Evolutionary conservation across 139 green algal species (phyloP).

Genomic region (Micromonas commoda): DNA sequence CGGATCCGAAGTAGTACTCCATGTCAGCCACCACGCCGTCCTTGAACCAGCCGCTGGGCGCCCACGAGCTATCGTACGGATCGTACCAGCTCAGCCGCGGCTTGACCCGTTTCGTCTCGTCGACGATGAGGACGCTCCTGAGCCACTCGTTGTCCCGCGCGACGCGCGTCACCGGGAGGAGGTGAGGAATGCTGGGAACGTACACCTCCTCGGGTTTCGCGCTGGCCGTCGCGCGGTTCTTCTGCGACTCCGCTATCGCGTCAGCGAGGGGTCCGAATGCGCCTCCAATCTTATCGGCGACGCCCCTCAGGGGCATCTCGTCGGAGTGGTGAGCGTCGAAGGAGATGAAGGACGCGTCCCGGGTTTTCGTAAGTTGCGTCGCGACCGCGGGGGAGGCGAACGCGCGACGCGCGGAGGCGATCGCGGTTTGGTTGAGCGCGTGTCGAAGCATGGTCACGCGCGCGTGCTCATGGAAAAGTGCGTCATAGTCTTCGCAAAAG

Average conservation of each 20-base stretch:
- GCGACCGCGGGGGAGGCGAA: no score
- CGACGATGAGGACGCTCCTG: neutral
- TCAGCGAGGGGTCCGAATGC: neutral
- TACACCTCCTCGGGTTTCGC: neutral
- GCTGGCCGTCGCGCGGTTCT: neutral
- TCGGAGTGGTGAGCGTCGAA: conserved; percentile 1
- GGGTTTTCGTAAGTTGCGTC: no score
- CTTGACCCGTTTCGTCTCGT: conserved; percentile 3
- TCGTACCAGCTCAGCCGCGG: conserved; percentile 9
- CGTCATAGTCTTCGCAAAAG: no score
- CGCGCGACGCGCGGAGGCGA: no score
- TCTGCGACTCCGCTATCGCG: neutral
- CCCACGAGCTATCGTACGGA: neutral
- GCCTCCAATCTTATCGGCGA: neutral
- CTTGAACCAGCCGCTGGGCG: neutral
- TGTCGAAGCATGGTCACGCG: no score
- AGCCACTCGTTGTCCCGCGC: neutral
- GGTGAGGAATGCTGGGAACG: conserved; percentile 1
- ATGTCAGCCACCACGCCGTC: neutral
- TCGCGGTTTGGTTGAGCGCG: no score
- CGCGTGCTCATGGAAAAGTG: no score
- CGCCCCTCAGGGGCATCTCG: neutral
- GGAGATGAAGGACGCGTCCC: neutral
- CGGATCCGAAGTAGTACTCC: neutral
- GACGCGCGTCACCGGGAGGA: neutral